phyloP scores from a whole-genome alignment of 2,329 filamentous ascomycete genomes.

The Biscogniauxia mediterranea region DNA sequence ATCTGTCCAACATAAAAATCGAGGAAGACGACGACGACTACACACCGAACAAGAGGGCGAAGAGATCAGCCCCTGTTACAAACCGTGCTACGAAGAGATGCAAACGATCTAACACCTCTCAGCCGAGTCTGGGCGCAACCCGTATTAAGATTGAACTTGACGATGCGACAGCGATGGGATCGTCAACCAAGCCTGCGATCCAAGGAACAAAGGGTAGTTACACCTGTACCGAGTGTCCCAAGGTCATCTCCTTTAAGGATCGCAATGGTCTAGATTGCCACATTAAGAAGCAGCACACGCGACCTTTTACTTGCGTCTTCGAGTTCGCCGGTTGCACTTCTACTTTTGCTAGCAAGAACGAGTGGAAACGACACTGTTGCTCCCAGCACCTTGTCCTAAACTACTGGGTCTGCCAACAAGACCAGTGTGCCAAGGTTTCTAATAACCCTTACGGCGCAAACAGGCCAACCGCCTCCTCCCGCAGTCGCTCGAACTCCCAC shows the following conservation, averaged over 20 bases:
- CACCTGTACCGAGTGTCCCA: slow-evolving; percentile 38
- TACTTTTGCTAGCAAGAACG: slow-evolving; percentile 80
- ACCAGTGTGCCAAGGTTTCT: slow-evolving; percentile 45
- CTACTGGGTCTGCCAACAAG: slow-evolving; percentile 75
- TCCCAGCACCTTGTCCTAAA: slow-evolving; percentile 75
- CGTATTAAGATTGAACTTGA: slow-evolving; percentile 24
- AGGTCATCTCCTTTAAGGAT: slow-evolving; percentile 43
- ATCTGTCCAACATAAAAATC: slow-evolving; percentile 14
- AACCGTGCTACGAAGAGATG: slow-evolving; percentile 19
- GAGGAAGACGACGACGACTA: slow-evolving; percentile 28
- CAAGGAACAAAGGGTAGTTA: slow-evolving; percentile 27
- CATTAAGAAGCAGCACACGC: slow-evolving; percentile 52
- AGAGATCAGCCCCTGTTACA: slow-evolving; percentile 14
- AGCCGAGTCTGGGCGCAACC: slow-evolving; percentile 19
- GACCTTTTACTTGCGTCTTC: slow-evolving; percentile 76
- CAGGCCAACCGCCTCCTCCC: slow-evolving; percentile 17
- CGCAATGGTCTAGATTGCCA: slow-evolving; percentile 46
- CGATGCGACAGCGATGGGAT: slow-evolving; percentile 10
- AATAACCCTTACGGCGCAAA: slow-evolving; percentile 25
- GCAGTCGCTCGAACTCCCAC: slow-evolving; percentile 19
- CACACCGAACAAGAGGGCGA: slow-evolving; percentile 21
- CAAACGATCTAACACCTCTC: slow-evolving; percentile 24
- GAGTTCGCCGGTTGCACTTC: slow-evolving; percentile 70
- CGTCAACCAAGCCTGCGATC: slow-evolving; percentile 20
- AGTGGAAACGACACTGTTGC: slow-evolving; percentile 88